Base-by-base conservation (phyloP, 495 filamentous ascomycete genomes). In the Xylaria intraflava region DNA sequence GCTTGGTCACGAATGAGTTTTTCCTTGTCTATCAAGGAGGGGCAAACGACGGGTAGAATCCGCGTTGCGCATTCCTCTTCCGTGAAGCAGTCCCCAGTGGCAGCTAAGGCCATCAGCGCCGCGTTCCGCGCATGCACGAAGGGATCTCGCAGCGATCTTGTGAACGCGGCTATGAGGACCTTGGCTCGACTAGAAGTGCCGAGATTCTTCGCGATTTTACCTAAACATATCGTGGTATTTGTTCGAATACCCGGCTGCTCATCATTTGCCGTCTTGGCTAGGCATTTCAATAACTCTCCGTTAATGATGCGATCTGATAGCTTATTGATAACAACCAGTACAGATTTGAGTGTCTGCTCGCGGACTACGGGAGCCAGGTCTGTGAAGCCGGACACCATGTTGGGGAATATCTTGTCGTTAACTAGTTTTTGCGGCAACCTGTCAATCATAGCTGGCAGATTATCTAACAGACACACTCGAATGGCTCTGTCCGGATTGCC, bases 191-290 rank as follows among this genome's bases (percentile, higher is more conserved):
- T 88, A 68, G 82, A 82, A 19, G 80, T 71, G 2, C 90, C 87
- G 14, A 98, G 72, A 59, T 95, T 86, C 59, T 88, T 91, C 2
- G 93, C 90, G 56, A 98, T 96, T 59, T 93, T 95, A 12, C 93
- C 93, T 9, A 98, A 70, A 64, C 93, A 97, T 26, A 98, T 97
- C 0, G 94, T 97, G 0, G 93, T 98, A 65, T 98, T 98, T 6
- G 93, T 98, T 54, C 93, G 81, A 48, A 98, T 98, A 6, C 93
- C 93, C 16, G 94, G 92, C 61, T 98, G 92, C 62, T 96, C 92
- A 57, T 98, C 93, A 60, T 97, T 97, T 33, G 93, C 88, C 6
- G 92, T 96, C 63, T 96, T 96, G 47, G 93, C 94, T 20, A 98
- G 76, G 64, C 95, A 86, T 65, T 86, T 87, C 29, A 98, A 71